Evolutionary conservation across 78 protist genomes (phyloP).

Genomic region (slime mould (Dictyostelium discoideum)): dicty_2.7 NC_007090.3:4537001-4537500

Average conservation of each 20-base stretch:
- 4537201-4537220: constrained; percentile 36
- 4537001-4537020: background rate
- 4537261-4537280: constrained; percentile 15
- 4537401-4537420: background rate
- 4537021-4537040: background rate
- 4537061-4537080: background rate
- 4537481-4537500: no score
- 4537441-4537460: background rate
- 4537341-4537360: background rate
- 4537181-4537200: constrained; percentile 32
- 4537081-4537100: background rate
- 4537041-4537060: background rate
- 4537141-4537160: background rate
- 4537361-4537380: background rate
- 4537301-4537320: background rate
- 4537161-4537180: background rate
- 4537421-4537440: background rate
- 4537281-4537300: background rate
- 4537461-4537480: background rate
- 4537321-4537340: background rate
- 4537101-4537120: background rate
- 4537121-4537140: background rate
- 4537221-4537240: constrained; percentile 6
- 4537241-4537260: constrained; percentile 8
- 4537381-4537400: constrained; percentile 14